Percentiles rank a stretch among this genome's conserved stretches.
phyloP scores from a whole-genome alignment of 2,329 filamentous ascomycete species.

The Rhynchosporium agropyri region DNA sequence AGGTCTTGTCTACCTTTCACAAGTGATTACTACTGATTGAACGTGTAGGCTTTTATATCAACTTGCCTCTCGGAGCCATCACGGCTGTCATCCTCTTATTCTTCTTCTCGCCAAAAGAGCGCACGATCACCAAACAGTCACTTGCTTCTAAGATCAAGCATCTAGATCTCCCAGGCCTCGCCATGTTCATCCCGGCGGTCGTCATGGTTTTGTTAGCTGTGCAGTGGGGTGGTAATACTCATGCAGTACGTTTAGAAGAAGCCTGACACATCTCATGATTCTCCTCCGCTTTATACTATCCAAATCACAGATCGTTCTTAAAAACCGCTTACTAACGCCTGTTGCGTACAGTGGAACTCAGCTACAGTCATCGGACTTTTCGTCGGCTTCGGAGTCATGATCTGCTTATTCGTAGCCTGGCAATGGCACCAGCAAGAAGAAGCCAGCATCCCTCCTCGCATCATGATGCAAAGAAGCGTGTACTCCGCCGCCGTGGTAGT shows the following conservation, averaged over 20 bases:
- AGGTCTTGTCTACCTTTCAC: slow-evolving; percentile 28
- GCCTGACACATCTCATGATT: too few relatives aligned
- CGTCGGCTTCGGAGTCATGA: slow-evolving; percentile 35
- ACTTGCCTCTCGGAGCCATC: slow-evolving; percentile 46
- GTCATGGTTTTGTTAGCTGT: slow-evolving; percentile 40
- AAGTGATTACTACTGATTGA: slow-evolving; percentile 10
- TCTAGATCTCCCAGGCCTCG: slow-evolving; percentile 42
- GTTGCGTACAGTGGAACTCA: slow-evolving; percentile 34
- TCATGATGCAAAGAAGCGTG: slow-evolving; percentile 44
- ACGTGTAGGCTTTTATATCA: slow-evolving; percentile 42
- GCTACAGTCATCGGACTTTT: slow-evolving; percentile 43
- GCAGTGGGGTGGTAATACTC: slow-evolving; percentile 39
- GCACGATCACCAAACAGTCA: slow-evolving; percentile 12
- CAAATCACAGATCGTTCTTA: too few relatives aligned
- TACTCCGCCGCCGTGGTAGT: slow-evolving; percentile 34
- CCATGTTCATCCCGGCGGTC: slow-evolving; percentile 39
- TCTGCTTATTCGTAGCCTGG: slow-evolving; percentile 36
- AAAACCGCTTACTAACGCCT: too few relatives aligned
- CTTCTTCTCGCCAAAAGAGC: slow-evolving; percentile 44
- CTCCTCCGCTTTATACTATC: too few relatives aligned
- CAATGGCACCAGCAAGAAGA: slow-evolving; percentile 43
- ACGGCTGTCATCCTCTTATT: slow-evolving; percentile 43
- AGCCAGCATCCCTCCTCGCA: slow-evolving; percentile 45
- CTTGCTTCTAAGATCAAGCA: slow-evolving; percentile 39
- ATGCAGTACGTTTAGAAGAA: slow-evolving; percentile 4